Conservation (phyloP, 2,329 filamentous ascomycete genomes). For the Parastagonospora avenae region DNA sequence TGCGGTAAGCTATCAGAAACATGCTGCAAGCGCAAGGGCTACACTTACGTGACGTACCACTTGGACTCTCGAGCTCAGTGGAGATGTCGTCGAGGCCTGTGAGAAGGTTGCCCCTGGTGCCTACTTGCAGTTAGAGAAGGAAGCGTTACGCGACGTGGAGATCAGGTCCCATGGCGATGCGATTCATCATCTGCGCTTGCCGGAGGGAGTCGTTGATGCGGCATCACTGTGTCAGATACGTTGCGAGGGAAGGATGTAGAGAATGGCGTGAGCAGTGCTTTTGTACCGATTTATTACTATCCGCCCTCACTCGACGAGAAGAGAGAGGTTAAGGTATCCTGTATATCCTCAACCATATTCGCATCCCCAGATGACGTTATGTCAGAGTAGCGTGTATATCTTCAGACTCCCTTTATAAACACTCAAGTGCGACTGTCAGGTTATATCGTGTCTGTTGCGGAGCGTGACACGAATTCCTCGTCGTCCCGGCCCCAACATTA, state of each 20-base stretch:
- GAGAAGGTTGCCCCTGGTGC: background rate
- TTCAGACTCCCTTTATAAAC: too few species aligned
- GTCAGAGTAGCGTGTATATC: too few species aligned
- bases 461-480: too few species aligned
- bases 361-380: too few species aligned
- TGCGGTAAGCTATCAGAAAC: background rate
- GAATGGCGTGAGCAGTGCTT: background rate
- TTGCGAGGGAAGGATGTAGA: background rate
- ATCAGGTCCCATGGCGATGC: background rate
- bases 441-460: too few species aligned
- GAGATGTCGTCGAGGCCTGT: background rate
- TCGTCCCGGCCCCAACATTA: too few species aligned
- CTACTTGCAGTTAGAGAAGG: background rate
- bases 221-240: background rate
- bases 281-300: background rate
- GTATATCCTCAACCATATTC: too few species aligned
- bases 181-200: background rate
- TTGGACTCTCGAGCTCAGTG: background rate
- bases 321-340: too few species aligned
- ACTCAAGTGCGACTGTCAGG: too few species aligned
- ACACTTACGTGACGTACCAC: background rate
- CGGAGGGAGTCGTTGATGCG: background rate
- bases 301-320: too few species aligned
- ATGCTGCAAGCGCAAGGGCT: background rate
- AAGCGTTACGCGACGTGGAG: background rate